phyloP scores from a whole-genome alignment of 202 grass and related monocot species.

The Brachypodium distachyon region DNA sequence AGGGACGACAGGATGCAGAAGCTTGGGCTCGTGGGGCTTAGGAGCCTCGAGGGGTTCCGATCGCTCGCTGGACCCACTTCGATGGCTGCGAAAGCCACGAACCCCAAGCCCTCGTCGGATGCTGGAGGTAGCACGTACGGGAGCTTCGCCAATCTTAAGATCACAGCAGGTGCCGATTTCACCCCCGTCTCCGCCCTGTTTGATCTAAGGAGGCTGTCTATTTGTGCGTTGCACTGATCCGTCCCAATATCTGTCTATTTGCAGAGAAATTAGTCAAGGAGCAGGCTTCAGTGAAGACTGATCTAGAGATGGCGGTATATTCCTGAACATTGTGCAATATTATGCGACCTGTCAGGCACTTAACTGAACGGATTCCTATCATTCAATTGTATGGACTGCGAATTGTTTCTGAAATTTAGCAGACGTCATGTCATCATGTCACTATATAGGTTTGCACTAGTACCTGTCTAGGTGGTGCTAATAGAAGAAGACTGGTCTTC shows the following conservation, averaged over 20 bases:
- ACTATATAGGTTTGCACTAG: neutral
- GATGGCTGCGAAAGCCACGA: conserved; percentile 30
- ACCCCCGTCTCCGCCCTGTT: neutral
- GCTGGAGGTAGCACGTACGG: conserved; percentile 60
- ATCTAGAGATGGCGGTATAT: conserved; percentile 89
- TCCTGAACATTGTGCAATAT: conserved; percentile 8
- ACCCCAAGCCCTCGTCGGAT: conserved; percentile 50
- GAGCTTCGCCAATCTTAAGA: conserved; percentile 88
- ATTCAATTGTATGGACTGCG: neutral
- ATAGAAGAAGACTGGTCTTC: conserved; percentile 1
- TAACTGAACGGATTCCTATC: neutral
- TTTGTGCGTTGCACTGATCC: conserved; percentile 11
- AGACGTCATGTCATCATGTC: neutral
- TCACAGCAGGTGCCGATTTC: conserved; percentile 64
- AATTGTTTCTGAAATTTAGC: neutral
- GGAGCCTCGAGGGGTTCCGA: conserved; percentile 53
- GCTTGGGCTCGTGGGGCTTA: conserved; percentile 40
- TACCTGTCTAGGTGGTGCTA: neutral
- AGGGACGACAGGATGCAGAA: conserved; percentile 64
- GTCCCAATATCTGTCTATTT: conserved; percentile 6
- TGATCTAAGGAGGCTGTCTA: neutral
- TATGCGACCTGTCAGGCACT: neutral
- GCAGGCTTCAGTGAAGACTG: conserved; percentile 86
- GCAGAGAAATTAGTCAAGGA: conserved; percentile 96
- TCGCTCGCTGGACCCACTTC: conserved; percentile 51